Percentiles rank a stretch among this genome's conserved stretches.
phyloP scores from a whole-genome alignment of 1,139 yeast genomes.

The Candida mesenterica region DNA sequence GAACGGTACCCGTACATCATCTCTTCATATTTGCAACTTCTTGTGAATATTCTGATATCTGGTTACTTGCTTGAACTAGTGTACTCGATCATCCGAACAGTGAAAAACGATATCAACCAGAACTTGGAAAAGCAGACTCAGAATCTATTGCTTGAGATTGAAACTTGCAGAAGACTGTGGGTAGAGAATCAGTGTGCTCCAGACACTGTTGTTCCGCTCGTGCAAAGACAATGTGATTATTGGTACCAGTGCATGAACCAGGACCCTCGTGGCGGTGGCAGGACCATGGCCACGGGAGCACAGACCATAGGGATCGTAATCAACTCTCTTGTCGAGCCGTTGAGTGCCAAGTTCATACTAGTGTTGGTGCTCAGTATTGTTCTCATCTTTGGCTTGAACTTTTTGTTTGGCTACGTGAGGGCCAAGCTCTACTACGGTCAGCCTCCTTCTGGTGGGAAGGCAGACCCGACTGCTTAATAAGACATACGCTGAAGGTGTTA shows the following conservation, averaged over 20 bases:
- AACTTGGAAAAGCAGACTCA: constrained; percentile 43
- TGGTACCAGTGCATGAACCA: constrained; percentile 66
- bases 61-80: constrained; percentile 42
- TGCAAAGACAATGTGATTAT: constrained; percentile 52
- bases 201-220: constrained; percentile 55
- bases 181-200: constrained; percentile 57
- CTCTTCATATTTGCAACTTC: constrained; percentile 58
- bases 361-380: constrained; percentile 33
- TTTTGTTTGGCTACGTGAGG: constrained; percentile 44
- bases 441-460: no score
- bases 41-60: constrained; percentile 46
- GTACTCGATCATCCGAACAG: constrained; percentile 42
- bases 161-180: constrained; percentile 51
- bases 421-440: constrained; percentile 45
- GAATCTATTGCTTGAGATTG: constrained; percentile 39
- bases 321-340: constrained; percentile 64
- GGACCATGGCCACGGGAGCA: constrained; percentile 55
- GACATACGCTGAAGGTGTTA: neutral
- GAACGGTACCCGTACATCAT: constrained; percentile 49
- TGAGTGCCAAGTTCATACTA: constrained; percentile 55
- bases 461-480: no score
- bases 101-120: constrained; percentile 51
- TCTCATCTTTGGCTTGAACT: constrained; percentile 37
- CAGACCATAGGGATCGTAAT: constrained; percentile 60
- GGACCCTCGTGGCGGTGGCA: constrained; percentile 43